Conservation (phyloP, 768 basidiomycete species). For the Flagelloscypha sp. region DNA sequence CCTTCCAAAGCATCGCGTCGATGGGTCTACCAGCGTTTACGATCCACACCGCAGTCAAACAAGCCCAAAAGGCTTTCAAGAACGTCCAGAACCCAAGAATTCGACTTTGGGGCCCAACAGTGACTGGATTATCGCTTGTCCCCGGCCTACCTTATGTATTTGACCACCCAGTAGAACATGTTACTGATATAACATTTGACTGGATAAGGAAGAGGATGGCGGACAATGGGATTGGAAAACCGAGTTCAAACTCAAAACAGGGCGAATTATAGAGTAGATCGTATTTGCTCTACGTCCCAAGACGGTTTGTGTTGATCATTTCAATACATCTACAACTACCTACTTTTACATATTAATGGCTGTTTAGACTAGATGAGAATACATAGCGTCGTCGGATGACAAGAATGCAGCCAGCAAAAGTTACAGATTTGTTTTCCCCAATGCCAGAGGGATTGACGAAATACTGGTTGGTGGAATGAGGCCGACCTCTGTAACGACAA, state of each 20-base stretch:
- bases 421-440: slow-evolving; percentile 43
- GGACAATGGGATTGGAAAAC: slow-evolving; percentile 22
- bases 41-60: slow-evolving; percentile 74
- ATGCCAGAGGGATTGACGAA: slow-evolving; percentile 69
- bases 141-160: slow-evolving; percentile 69
- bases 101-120: slow-evolving; percentile 68
- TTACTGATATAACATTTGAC: slow-evolving; percentile 58
- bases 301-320: too few species aligned
- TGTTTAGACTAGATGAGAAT: too few species aligned
- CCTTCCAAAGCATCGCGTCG: slow-evolving; percentile 76
- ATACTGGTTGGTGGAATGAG: slow-evolving; percentile 91
- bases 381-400: too few species aligned
- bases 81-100: slow-evolving; percentile 49
- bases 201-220: slow-evolving; percentile 56
- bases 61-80: slow-evolving; percentile 59
- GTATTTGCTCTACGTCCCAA: too few species aligned
- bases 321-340: too few species aligned
- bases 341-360: too few species aligned
- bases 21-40: slow-evolving; percentile 83
- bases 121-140: slow-evolving; percentile 65
- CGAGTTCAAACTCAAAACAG: too few species aligned
- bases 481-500: slow-evolving; percentile 95
- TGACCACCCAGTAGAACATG: slow-evolving; percentile 73
- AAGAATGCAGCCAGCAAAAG: too few species aligned
- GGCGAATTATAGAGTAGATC: too few species aligned